These are phyloP conservation scores for Oryza brachyantha DNA, from an alignment of 176 grass and related monocot genomes.

Conservation along the genomic window DNA sequence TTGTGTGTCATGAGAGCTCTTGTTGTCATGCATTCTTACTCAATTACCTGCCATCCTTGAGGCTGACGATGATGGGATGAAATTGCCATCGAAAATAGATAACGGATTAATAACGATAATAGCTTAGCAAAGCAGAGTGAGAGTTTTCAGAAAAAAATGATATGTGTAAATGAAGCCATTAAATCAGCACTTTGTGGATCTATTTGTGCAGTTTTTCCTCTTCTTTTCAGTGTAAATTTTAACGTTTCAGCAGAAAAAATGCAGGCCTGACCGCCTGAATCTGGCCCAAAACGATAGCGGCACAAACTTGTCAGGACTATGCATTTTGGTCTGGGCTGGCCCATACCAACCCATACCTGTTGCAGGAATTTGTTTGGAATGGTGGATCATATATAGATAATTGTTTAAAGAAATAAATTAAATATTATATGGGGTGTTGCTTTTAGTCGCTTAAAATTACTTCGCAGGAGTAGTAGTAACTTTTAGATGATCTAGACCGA, in stretches of 20 bases:
- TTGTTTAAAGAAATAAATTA: too few relatives aligned
- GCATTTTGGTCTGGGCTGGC: neutral
- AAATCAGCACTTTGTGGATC: neutral
- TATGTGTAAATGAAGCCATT: neutral
- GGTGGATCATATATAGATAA: too few relatives aligned
- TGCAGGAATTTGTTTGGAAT: too few relatives aligned
- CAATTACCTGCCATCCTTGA: too few relatives aligned
- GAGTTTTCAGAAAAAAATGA: neutral
- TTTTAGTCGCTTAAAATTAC: too few relatives aligned
- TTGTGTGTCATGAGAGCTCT: neutral
- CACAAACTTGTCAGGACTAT: neutral
- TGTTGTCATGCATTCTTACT: neutral
- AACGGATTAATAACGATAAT: neutral
- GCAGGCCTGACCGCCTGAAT: neutral
- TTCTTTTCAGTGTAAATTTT: neutral
- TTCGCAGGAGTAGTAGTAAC: too few relatives aligned
- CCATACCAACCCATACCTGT: neutral
- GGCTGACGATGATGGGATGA: too few relatives aligned
- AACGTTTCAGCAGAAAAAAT: neutral
- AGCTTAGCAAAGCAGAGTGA: neutral
- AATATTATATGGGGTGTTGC: too few relatives aligned
- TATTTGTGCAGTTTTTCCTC: neutral
- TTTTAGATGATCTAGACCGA: too few relatives aligned
- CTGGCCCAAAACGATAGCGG: neutral
- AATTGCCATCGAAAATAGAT: neutral